phyloP scores from a whole-genome alignment of 176 grass and related monocot species.

The Dactylis glomerata region DNA sequence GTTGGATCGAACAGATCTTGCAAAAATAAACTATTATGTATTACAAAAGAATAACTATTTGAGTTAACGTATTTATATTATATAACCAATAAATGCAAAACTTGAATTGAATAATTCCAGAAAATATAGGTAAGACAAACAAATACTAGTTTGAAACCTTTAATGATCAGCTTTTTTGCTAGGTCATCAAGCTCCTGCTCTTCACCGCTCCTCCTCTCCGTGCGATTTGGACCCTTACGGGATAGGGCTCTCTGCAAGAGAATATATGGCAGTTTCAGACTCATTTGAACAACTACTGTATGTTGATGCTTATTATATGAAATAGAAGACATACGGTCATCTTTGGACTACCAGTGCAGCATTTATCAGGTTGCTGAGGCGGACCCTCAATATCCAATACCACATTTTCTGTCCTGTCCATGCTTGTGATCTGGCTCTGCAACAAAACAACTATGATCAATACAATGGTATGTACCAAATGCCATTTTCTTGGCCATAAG shows the following conservation, averaged over 20 bases:
- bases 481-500: background rate
- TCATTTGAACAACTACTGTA: background rate
- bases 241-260: conserved; percentile 77
- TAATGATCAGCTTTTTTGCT: conserved; percentile 65
- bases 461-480: conserved; percentile 6
- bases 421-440: conserved; percentile 46
- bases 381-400: conserved; percentile 83
- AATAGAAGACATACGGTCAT: conserved; percentile 45
- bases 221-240: conserved; percentile 74
- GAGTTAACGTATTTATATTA: no score
- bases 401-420: conserved; percentile 73
- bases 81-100: no score
- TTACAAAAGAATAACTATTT: no score
- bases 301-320: background rate
- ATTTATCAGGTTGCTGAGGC: conserved; percentile 61
- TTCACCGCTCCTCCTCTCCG: conserved; percentile 60
- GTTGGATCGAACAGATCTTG: no score
- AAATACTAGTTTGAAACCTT: no score
- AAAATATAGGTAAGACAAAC: no score
- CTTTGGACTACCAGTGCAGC: conserved; percentile 91
- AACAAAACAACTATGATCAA: background rate
- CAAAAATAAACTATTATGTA: no score
- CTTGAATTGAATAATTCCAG: no score
- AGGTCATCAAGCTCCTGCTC: conserved; percentile 71
- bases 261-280: background rate